Evolutionary conservation across 1,284 basidiomycete genomes (phyloP).

Genomic region (Neonothopanus nambi): DNA sequence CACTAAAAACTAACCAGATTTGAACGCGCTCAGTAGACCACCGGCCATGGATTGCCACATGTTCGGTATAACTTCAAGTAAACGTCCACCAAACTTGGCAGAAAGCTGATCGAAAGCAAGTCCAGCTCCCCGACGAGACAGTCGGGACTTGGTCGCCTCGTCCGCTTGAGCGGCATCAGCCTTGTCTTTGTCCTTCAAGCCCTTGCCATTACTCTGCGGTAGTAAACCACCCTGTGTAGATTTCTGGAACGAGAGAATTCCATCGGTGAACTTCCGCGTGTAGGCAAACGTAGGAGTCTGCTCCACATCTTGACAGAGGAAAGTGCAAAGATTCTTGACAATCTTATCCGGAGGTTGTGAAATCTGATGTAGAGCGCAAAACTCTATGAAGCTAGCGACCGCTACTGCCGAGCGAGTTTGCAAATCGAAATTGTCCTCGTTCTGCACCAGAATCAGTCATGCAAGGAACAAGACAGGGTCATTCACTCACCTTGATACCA

Average conservation of each 20-base stretch:
- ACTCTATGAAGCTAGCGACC: constrained; percentile 86
- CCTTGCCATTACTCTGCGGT: constrained; percentile 43
- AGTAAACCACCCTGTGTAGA: constrained; percentile 31
- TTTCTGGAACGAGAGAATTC: constrained; percentile 76
- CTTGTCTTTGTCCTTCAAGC: constrained; percentile 44
- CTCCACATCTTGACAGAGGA: constrained; percentile 90
- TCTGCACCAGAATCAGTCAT: constrained; percentile 44
- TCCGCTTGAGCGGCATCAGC: constrained; percentile 40
- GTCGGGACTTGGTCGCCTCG: constrained; percentile 53
- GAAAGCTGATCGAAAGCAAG: constrained; percentile 84
- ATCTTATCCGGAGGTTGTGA: constrained; percentile 85
- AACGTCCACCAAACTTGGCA: constrained; percentile 68
- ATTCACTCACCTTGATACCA: constrained; percentile 80
- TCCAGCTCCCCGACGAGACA: constrained; percentile 83
- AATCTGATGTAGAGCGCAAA: constrained; percentile 73
- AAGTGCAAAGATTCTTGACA: constrained; percentile 96
- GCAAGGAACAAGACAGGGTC: neutral
- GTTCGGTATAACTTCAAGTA: constrained; percentile 82
- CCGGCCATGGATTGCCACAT: constrained; percentile 94
- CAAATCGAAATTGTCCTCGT: constrained; percentile 87
- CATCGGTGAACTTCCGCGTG: constrained; percentile 59
- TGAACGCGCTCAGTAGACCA: constrained; percentile 72
- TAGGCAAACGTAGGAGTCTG: constrained; percentile 88
- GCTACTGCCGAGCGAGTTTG: constrained; percentile 89
- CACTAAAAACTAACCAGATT: constrained; percentile 47